Evolutionary conservation across 176 grass and related monocot genomes (phyloP).

Genomic region (Leersia perrieri): DNA sequence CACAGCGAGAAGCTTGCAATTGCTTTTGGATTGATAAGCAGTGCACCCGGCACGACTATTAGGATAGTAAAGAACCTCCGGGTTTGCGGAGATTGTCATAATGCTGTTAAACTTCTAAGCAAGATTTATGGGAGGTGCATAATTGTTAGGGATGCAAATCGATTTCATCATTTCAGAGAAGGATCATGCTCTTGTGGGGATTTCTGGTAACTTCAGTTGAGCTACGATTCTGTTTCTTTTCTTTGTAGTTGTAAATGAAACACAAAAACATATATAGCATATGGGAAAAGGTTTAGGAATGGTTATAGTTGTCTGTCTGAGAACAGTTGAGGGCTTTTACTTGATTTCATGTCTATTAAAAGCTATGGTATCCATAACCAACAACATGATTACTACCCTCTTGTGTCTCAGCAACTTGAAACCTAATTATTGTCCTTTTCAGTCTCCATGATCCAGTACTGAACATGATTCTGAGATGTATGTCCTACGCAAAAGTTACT

Average conservation of each 20-base stretch:
- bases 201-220: constrained; percentile 56
- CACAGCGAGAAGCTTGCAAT: constrained; percentile 76
- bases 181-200: constrained; percentile 66
- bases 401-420: constrained; percentile 51
- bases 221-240: constrained; percentile 2
- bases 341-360: constrained; percentile 48
- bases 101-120: constrained; percentile 62
- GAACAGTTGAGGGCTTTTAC: constrained; percentile 34
- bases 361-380: constrained; percentile 41
- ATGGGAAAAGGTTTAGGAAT: constrained; percentile 9
- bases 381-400: constrained; percentile 51
- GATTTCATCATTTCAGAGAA: constrained; percentile 60
- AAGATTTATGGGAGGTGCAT: constrained; percentile 65
- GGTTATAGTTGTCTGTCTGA: constrained; percentile 12
- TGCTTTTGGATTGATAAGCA: constrained; percentile 66
- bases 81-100: constrained; percentile 70
- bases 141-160: constrained; percentile 62
- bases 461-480: constrained; percentile 55
- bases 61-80: constrained; percentile 65
- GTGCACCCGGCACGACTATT: constrained; percentile 39
- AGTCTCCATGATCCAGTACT: constrained; percentile 43
- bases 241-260: constrained; percentile 1
- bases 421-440: constrained; percentile 64
- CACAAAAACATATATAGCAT: constrained; percentile 33
- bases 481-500: constrained; percentile 52